Evolutionary conservation across 1,284 basidiomycete genomes (phyloP).

Genomic region (Gomphus bonarii): DNA sequence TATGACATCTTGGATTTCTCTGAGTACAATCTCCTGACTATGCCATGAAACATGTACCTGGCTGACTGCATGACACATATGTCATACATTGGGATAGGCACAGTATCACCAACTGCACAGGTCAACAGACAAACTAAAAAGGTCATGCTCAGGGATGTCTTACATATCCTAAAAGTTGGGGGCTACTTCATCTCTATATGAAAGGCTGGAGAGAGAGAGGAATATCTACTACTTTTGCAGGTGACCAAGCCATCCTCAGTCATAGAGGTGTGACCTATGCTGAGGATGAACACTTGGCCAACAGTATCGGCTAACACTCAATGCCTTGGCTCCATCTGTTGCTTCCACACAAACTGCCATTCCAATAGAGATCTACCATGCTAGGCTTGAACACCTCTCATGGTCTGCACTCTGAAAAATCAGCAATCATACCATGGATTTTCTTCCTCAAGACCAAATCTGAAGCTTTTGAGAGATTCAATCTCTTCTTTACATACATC

Average conservation of each 20-base stretch:
- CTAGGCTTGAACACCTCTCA: no score
- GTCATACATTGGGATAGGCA: neutral
- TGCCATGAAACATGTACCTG: neutral
- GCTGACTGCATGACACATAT: neutral
- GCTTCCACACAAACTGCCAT: no score
- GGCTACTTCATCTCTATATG: neutral
- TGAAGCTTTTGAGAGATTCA: no score
- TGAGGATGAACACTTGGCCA: neutral
- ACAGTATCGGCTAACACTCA: neutral
- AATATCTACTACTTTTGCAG: neutral
- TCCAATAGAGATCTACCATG: no score
- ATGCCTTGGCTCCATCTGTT: neutral
- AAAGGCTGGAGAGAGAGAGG: neutral
- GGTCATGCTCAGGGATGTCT: neutral
- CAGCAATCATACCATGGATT: no score
- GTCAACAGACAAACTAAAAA: neutral
- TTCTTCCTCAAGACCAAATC: no score
- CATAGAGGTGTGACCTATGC: neutral
- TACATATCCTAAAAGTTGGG: neutral
- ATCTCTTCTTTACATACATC: no score
- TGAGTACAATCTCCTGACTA: neutral
- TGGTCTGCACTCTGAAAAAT: no score
- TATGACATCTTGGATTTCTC: neutral
- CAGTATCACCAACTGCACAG: neutral
- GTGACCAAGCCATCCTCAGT: neutral